Percentiles rank a stretch among this genome's conserved stretches.
Conservation (phyloP, 192 early-diverging fungal species). For the Rhizophlyctis rosea region DNA sequence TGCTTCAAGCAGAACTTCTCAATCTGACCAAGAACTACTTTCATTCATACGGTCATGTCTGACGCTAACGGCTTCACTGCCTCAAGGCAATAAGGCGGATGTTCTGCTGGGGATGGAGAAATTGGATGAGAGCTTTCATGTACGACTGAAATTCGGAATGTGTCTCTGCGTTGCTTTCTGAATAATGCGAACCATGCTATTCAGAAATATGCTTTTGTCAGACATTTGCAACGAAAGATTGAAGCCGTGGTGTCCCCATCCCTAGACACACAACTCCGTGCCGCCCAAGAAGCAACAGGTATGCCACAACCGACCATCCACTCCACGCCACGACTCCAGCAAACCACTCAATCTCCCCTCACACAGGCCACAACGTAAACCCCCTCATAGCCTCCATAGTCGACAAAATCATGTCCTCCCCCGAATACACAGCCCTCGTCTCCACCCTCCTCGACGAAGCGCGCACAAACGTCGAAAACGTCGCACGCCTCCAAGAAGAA, state of each 20-base stretch:
- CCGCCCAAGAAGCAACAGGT: too few species aligned
- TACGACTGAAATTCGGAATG: conserved; percentile 13
- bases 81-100: too few species aligned
- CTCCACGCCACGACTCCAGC: neutral
- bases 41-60: too few species aligned
- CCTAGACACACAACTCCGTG: conserved; percentile 25
- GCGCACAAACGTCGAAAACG: too few species aligned
- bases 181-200: neutral
- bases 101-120: conserved; percentile 30
- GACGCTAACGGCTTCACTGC: too few species aligned
- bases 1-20: too few species aligned
- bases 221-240: conserved; percentile 31
- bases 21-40: too few species aligned
- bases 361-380: neutral
- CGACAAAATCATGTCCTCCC: conserved; percentile 45
- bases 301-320: neutral
- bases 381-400: conserved; percentile 33
- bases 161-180: neutral
- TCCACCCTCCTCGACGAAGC: conserved; percentile 27
- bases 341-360: neutral
- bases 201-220: conserved; percentile 43
- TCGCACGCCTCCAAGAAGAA: too few species aligned
- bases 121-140: conserved; percentile 46
- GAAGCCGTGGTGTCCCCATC: conserved; percentile 29
- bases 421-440: conserved; percentile 40